Conservation (phyloP, 2,329 filamentous ascomycete species). For the Talaromyces atroroseus region DNA sequence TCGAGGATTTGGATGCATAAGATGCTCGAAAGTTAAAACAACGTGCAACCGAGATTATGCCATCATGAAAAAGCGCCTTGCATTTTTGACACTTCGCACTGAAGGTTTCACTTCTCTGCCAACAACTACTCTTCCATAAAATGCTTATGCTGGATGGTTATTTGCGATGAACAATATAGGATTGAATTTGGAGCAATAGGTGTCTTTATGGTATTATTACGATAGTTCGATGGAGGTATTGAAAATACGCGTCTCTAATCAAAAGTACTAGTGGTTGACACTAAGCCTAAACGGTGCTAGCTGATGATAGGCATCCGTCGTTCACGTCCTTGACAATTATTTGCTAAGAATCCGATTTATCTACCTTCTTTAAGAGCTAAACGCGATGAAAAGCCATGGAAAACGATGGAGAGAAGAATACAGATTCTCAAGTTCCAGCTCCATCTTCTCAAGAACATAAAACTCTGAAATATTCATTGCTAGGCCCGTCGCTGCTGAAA, state of each 20-base stretch:
- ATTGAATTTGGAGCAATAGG: no score
- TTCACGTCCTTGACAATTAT: background rate
- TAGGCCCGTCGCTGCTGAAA: conserved; percentile 89
- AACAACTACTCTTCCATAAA: no score
- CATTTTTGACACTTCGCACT: no score
- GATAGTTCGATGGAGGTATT: background rate
- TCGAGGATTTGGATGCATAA: no score
- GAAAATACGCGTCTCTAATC: background rate
- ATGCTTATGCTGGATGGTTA: no score
- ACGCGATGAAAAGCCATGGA: background rate
- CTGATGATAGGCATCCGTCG: background rate
- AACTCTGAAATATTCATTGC: conserved; percentile 80
- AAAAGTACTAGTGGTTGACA: background rate
- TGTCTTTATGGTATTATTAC: no score
- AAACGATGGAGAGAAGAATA: conserved; percentile 1
- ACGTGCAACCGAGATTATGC: no score
- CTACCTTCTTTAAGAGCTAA: background rate
- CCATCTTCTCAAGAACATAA: conserved; percentile 36
- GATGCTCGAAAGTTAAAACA: no score
- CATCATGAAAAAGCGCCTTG: no score
- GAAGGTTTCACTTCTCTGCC: no score
- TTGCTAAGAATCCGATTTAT: background rate
- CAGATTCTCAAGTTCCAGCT: background rate
- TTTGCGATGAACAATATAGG: no score
- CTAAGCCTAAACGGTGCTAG: background rate